phyloP scores from a whole-genome alignment of 179 eudicot genomes.

The Camellia oleifera region DNA sequence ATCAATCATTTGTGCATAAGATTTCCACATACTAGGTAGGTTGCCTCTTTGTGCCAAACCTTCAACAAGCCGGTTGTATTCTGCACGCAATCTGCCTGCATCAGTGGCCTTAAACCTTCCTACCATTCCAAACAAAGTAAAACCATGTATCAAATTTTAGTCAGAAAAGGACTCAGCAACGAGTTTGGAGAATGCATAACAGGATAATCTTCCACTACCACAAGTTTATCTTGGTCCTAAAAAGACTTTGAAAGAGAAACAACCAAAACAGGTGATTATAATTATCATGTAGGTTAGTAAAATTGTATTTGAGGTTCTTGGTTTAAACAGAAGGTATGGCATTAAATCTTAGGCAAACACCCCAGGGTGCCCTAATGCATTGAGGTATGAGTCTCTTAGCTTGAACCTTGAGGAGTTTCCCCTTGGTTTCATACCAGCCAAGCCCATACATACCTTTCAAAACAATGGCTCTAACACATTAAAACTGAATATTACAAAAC shows the following conservation, averaged over 20 bases:
- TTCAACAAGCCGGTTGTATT: slow-evolving; percentile 94
- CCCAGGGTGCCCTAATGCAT: too few species aligned
- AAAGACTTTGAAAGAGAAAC: neutral
- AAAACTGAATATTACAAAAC: too few species aligned
- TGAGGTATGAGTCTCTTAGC: too few species aligned
- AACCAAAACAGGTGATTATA: neutral
- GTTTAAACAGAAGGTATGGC: too few species aligned
- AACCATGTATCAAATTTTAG: slow-evolving; percentile 19
- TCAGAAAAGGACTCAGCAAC: neutral
- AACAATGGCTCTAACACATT: too few species aligned
- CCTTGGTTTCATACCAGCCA: too few species aligned
- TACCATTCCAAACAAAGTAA: slow-evolving; percentile 58
- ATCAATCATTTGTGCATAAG: neutral
- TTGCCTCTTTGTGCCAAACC: slow-evolving; percentile 93
- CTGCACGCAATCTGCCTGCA: slow-evolving; percentile 86
- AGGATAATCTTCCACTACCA: slow-evolving; percentile 7
- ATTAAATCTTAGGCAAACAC: too few species aligned
- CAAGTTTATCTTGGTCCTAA: neutral
- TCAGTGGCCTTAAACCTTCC: slow-evolving; percentile 99
- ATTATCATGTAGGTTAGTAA: too few species aligned
- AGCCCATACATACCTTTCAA: too few species aligned
- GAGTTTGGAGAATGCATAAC: neutral
- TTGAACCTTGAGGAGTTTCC: too few species aligned
- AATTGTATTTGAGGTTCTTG: too few species aligned
- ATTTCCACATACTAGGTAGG: slow-evolving; percentile 60